Evolutionary conservation across 306 rosid species (phyloP).

Genomic region (Coriaria nepalensis): DNA sequence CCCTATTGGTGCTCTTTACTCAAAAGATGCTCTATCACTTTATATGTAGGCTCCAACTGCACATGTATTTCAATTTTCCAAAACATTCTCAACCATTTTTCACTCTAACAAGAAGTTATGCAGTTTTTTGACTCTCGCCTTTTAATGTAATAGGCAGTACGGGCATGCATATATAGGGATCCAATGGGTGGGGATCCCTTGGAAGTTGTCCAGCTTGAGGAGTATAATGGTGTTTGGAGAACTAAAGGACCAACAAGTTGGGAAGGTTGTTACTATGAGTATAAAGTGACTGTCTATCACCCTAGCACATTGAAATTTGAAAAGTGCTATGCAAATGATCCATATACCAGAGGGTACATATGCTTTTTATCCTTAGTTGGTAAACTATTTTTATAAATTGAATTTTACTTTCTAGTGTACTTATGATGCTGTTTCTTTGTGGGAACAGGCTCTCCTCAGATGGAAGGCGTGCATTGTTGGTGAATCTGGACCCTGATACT

Average conservation of each 20-base stretch:
- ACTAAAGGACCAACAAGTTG: constrained; percentile 65
- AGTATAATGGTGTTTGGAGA: constrained; percentile 73
- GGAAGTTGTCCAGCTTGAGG: constrained; percentile 66
- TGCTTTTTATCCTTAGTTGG: constrained; percentile 10
- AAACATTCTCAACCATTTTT: not conserved
- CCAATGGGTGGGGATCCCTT: constrained; percentile 48
- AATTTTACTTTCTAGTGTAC: not conserved
- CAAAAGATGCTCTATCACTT: constrained; percentile 57
- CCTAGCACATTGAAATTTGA: constrained; percentile 62
- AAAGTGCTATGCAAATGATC: constrained; percentile 77
- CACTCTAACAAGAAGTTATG: constrained; percentile 2
- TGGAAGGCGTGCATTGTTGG: constrained; percentile 53
- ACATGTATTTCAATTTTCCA: constrained; percentile 36
- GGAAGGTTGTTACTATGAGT: constrained; percentile 81
- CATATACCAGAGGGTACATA: constrained; percentile 92
- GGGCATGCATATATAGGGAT: constrained; percentile 43
- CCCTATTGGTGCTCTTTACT: constrained; percentile 70
- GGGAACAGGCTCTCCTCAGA: constrained; percentile 72
- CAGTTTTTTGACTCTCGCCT: constrained; percentile 1
- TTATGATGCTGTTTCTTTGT: constrained; percentile 13
- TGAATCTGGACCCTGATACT: constrained; percentile 39
- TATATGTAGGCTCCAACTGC: constrained; percentile 96
- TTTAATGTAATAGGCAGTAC: constrained; percentile 41
- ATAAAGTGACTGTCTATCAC: constrained; percentile 79
- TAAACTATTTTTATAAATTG: not conserved